Evolutionary conservation across 177 flowering plant species (phyloP), one percentile per base, ranked within the genome.

Genomic region (Telopea speciosissima): DNA sequence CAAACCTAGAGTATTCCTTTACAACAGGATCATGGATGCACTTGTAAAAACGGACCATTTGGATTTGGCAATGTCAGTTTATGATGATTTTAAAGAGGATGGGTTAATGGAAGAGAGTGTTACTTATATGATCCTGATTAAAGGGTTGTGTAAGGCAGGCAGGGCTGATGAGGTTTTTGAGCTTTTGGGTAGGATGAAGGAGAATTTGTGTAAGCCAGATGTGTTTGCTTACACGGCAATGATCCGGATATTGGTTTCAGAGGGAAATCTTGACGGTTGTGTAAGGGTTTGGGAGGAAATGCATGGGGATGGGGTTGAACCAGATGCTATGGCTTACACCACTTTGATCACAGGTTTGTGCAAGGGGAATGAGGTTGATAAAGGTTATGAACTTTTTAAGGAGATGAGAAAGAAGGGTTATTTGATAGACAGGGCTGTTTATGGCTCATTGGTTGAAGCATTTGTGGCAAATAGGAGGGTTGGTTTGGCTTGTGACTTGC

Each of bases 261-360:
- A 80, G 68, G 88, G 87, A 62, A 82, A 88, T 81, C 79, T 91
- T 72, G 95, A 91, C 76, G 93, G 86, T 10, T 83, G 90, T 75
- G 79, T 91, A 81, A 84, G 80, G 72, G 76, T 95, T 71, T 95
- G 99, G 98, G 84, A 87, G 24, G 95, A 95, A 75, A 95, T 95
- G 99, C 45, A 28, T 59, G 79, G 65, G 63, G 98, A 95, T 74
- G 68, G 76, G 52, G 89, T 95, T 67, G 80, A 84, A 75, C 90
- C 95, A 0, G 98, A 95, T 83, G 96, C 72, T 6, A 86, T 88
- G 91, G 94, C 95, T 24, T 93, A 91, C 76, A 80, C 81, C 0
- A 91, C 98, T 70, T 44, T 93, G 76, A 63, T 93, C 28, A 76
- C 77, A 8, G 96, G 87, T 11, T 84, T 95, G 80, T 93, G 96